Evolutionary conservation across 139 green algal species (phyloP).

Genomic region (Volvox reticuliferus): DNA sequence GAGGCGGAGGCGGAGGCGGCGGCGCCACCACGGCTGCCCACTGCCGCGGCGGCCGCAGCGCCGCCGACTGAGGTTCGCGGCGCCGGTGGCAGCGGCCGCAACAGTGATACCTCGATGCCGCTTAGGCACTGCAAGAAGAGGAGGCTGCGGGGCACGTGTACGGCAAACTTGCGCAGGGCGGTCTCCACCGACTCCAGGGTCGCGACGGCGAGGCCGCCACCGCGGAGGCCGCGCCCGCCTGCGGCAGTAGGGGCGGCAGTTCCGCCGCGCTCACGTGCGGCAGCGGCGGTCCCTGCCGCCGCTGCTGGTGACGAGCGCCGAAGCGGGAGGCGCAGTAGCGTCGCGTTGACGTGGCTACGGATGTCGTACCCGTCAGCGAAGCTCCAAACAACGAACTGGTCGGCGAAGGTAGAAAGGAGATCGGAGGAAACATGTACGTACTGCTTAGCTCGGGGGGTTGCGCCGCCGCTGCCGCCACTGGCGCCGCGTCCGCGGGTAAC

Average conservation of each 20-base stretch:
- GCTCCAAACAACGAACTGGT: constrained; percentile 59
- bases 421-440: constrained; percentile 61
- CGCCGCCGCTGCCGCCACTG: not conserved
- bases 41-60: not conserved
- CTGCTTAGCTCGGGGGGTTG: constrained; percentile 51
- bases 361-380: constrained; percentile 44
- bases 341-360: constrained; percentile 15
- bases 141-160: constrained; percentile 27
- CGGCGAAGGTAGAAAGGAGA: constrained; percentile 64
- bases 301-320: not conserved
- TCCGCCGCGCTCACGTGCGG: not conserved
- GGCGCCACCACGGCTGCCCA: not conserved
- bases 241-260: not conserved
- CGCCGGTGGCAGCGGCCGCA: not conserved
- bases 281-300: not conserved
- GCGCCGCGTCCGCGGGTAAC: constrained; percentile 4
- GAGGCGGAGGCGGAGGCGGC: not conserved
- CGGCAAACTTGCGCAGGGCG: not conserved
- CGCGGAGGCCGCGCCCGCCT: constrained; percentile 6
- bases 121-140: constrained; percentile 26
- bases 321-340: constrained; percentile 77
- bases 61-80: not conserved
- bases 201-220: constrained; percentile 24
- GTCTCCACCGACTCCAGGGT: constrained; percentile 4
- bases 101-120: constrained; percentile 16